Base-by-base conservation (phyloP, 2,329 filamentous ascomycete genomes). In the Penicillium sp. region DNA sequence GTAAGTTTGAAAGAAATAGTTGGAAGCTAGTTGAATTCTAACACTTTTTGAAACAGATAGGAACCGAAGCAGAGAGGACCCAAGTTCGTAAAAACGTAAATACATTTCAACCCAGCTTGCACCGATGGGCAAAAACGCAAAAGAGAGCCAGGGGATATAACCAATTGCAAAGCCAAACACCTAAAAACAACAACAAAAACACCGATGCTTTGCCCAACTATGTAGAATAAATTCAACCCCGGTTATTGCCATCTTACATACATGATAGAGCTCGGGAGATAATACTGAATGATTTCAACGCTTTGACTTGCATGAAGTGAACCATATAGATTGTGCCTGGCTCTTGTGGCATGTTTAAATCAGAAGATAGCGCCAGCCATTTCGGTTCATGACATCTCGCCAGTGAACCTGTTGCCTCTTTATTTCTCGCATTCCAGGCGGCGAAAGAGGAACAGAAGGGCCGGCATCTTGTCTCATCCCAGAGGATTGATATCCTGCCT, bases 311-410 rank as follows among this genome's bases (percentile, higher is more conserved):
- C 23, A 31, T 6, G 15, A 27, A 21, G 21, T 2, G 5, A 2
- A 9, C 13, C 21, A 17, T 17, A 4, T 21, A 25, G 13, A 0
- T 25, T 25, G 39, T 0, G 9, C 27, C 19, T 27, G 1, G 21
- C 21, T 12, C 33, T 49, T 49, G 21, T 2, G 4, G 0, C 1
- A 35, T 29, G 25, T 43, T 79, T 79, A 96, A 78, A 97, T 93
- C 75, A 97, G 85, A 75, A 97, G 82, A 79, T 91, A 94, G 74
- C 96, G 91, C 93, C 91, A 96, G 67, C 86, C 86, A 80, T 93
- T 94, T 79, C 88, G 86, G 78, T 86, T 86, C 92, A 97, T 96
- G 73, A 93, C 86, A 78, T 96, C 90, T 79, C 93, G 84, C 93
- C 93, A 97, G 86, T 93, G 92, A 77, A 96, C 85, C 79, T 89